These are phyloP conservation scores for Colletotrichum tofieldiae DNA, from an alignment of 2,329 filamentous ascomycete species.

Conservation along the genomic window DNA sequence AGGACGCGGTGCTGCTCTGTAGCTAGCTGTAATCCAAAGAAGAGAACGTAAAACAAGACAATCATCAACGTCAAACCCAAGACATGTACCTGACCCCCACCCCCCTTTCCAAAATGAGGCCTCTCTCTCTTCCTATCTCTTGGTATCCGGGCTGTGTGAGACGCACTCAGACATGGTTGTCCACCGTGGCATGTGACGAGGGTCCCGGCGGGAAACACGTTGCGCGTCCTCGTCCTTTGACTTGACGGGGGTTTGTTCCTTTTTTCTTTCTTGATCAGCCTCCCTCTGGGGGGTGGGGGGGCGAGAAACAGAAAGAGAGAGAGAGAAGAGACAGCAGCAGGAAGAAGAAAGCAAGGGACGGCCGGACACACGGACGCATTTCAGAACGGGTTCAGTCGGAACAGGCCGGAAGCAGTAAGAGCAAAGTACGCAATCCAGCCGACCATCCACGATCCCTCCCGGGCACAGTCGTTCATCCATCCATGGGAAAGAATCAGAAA, in stretches of 20 bases:
- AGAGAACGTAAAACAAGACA: slow-evolving; percentile 32
- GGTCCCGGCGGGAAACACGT: slow-evolving; percentile 15
- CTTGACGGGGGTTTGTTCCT: slow-evolving; percentile 8
- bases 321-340: background rate
- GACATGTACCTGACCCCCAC: slow-evolving; percentile 20
- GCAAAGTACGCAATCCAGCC: background rate
- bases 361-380: background rate
- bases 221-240: slow-evolving; percentile 28
- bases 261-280: background rate
- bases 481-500: background rate
- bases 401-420: background rate
- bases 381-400: background rate
- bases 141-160: slow-evolving; percentile 18
- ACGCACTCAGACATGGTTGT: background rate
- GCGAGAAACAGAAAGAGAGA: background rate
- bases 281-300: background rate
- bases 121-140: slow-evolving; percentile 2
- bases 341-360: background rate
- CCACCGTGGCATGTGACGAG: slow-evolving; percentile 25
- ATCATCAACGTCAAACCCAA: slow-evolving; percentile 15
- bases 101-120: background rate
- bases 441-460: no score
- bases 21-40: slow-evolving; percentile 17
- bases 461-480: background rate
- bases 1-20: slow-evolving; percentile 13